These are phyloP conservation scores for Hyparrhenia diplandra DNA, from an alignment of 176 grass and related monocot species.

Conservation along the genomic window DNA sequence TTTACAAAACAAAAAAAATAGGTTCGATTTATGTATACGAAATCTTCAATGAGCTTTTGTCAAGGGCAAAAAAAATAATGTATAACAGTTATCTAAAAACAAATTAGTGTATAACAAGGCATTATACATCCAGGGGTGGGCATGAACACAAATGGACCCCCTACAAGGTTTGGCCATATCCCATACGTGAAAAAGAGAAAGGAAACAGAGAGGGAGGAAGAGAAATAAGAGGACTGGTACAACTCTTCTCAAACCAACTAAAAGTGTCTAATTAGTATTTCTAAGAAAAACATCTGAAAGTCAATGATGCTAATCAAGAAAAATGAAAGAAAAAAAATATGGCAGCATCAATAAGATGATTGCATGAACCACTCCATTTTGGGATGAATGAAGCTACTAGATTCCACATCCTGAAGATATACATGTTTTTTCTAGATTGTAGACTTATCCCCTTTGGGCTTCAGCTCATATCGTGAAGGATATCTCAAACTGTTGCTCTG, in stretches of 20 bases:
- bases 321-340: neutral
- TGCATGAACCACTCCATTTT: neutral
- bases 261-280: neutral
- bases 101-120: neutral
- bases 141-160: neutral
- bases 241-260: neutral
- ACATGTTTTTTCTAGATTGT: neutral
- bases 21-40: neutral
- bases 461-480: neutral
- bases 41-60: neutral
- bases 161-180: neutral
- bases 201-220: neutral
- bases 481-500: neutral
- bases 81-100: too few species aligned
- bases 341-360: conserved; percentile 15
- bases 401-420: conserved; percentile 1
- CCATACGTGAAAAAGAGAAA: neutral
- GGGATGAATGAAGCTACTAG: conserved; percentile 5
- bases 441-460: neutral
- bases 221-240: neutral
- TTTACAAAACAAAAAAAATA: neutral
- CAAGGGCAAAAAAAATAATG: too few species aligned
- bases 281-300: neutral
- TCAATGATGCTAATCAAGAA: conserved; percentile 14
- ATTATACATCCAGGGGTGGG: neutral